Conservation (phyloP, 495 filamentous ascomycete species). For the Penicillium coffeae region DNA sequence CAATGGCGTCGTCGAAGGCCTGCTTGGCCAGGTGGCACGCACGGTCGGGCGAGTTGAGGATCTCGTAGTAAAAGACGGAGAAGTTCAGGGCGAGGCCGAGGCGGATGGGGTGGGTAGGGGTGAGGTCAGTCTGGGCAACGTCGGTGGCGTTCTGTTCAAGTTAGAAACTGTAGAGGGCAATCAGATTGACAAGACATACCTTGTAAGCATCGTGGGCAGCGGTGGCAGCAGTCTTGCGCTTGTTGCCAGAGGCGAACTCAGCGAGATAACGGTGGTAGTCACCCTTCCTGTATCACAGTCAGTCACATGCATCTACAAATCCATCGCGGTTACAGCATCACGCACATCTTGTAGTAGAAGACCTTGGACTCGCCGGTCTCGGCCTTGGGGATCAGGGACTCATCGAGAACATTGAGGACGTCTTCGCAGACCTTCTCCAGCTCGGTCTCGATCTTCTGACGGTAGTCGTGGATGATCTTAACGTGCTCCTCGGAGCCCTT, state of each 20-base stretch:
- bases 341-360: constrained; percentile 99
- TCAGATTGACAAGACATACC: constrained; percentile 56
- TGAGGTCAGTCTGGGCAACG: constrained; percentile 94
- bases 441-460: constrained; percentile 97
- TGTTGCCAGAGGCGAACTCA: constrained; percentile 97
- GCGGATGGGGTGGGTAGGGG: constrained; percentile 97
- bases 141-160: constrained; percentile 85
- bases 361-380: constrained; percentile 99
- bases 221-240: constrained; percentile 96
- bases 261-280: constrained; percentile 99
- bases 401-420: constrained; percentile 93
- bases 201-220: constrained; percentile 99
- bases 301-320: constrained; percentile 1
- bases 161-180: too few species aligned
- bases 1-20: constrained; percentile 98
- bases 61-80: constrained; percentile 99
- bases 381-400: constrained; percentile 94
- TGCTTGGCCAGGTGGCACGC: constrained; percentile 99
- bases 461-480: constrained; percentile 92
- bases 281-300: constrained; percentile 74
- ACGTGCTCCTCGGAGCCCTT: constrained; percentile 99
- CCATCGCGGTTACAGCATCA: constrained; percentile 5
- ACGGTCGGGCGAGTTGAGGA: constrained; percentile 97
- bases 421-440: constrained; percentile 98
- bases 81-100: constrained; percentile 98